Percentiles rank a stretch among this genome's conserved stretches.
Conservation (phyloP, 1,284 basidiomycete genomes). For the Anthracocystis panici-leucophaei region DNA sequence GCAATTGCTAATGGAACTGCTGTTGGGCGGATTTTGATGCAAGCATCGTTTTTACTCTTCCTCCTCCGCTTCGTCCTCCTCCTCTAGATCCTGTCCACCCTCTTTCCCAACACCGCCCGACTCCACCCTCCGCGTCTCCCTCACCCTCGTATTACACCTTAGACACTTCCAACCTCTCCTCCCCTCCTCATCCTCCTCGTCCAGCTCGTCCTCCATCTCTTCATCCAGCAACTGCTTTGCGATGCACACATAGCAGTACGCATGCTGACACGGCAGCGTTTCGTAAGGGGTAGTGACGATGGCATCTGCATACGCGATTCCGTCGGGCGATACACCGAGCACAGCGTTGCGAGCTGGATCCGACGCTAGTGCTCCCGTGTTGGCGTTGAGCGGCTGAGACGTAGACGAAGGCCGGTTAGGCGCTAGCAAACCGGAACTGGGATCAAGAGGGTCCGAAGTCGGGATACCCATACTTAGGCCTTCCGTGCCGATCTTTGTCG, state of each 20-base stretch:
- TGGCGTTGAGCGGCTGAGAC: slow-evolving; percentile 38
- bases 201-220: slow-evolving; percentile 63
- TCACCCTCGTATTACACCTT: slow-evolving; percentile 54
- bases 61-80: slow-evolving; percentile 12
- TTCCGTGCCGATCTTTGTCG: slow-evolving; percentile 40
- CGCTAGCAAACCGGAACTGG: slow-evolving; percentile 45
- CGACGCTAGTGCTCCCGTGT: slow-evolving; percentile 3
- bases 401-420: slow-evolving; percentile 32
- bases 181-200: slow-evolving; percentile 43
- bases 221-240: slow-evolving; percentile 61
- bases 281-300: slow-evolving; percentile 61
- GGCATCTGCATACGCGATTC: slow-evolving; percentile 62
- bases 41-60: not conserved
- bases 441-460: slow-evolving; percentile 60
- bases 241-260: slow-evolving; percentile 69
- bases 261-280: slow-evolving; percentile 60
- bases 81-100: not conserved
- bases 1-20: not conserved
- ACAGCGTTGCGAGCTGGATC: slow-evolving; percentile 22
- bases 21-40: not conserved
- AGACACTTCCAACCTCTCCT: slow-evolving; percentile 64
- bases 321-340: slow-evolving; percentile 51
- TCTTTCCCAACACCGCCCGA: not conserved
- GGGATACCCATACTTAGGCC: slow-evolving; percentile 58
- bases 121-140: slow-evolving; percentile 26